Percentiles rank a stretch among this genome's conserved stretches.
Conservation (phyloP, 2,329 filamentous ascomycete genomes). For the Aspergillus fumigatiaffinis region DNA sequence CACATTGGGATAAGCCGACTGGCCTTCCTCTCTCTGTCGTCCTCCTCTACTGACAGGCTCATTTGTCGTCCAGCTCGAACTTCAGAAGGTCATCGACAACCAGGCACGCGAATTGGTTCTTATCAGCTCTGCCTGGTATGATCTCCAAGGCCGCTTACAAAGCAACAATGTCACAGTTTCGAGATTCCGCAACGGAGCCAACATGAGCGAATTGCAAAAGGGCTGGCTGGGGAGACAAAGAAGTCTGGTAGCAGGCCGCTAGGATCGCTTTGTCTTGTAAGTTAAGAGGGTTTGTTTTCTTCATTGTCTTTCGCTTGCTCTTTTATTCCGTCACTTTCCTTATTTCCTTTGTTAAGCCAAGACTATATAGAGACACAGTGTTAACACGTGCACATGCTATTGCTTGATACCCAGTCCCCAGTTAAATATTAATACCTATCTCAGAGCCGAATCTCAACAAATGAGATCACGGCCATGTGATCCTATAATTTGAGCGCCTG, state of each 20-base stretch:
- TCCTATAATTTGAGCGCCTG: background rate
- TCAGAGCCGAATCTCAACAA: background rate
- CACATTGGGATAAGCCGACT: background rate
- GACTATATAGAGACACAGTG: background rate
- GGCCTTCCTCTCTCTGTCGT: background rate
- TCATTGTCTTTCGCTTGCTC: background rate
- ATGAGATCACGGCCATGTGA: background rate
- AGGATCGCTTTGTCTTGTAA: slow-evolving; percentile 3
- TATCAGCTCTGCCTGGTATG: slow-evolving; percentile 46
- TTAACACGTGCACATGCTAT: background rate
- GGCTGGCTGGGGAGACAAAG: slow-evolving; percentile 46
- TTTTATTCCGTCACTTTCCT: background rate
- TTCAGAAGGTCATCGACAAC: slow-evolving; percentile 38
- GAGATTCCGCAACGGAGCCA: slow-evolving; percentile 37
- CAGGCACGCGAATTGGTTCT: slow-evolving; percentile 43
- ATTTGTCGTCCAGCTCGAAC: slow-evolving; percentile 31
- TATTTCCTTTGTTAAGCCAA: background rate
- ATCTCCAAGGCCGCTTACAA: slow-evolving; percentile 43
- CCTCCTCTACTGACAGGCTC: slow-evolving; percentile 12
- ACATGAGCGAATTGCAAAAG: slow-evolving; percentile 35
- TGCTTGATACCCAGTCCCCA: background rate
- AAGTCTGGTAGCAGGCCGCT: slow-evolving; percentile 37
- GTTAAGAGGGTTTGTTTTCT: background rate
- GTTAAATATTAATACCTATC: background rate
- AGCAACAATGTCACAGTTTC: slow-evolving; percentile 41